These are phyloP conservation scores for Cercospora nicotianae DNA, from an alignment of 2,329 filamentous ascomycete genomes.

Conservation along the genomic window DNA sequence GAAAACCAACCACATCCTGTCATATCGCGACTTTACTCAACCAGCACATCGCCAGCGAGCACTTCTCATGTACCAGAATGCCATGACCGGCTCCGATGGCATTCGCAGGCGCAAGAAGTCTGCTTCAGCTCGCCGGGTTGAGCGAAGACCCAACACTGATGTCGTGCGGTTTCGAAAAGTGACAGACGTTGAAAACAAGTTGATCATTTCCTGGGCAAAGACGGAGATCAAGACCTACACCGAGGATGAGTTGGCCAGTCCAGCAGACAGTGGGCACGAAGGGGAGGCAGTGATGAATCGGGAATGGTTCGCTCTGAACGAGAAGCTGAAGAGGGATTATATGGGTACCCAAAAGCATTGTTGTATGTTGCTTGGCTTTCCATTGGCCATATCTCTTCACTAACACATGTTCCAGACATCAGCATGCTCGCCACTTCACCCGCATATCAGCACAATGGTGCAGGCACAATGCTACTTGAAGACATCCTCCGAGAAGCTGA, in stretches of 20 bases:
- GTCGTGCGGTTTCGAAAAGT: slow-evolving; percentile 33
- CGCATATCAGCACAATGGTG: slow-evolving; percentile 45
- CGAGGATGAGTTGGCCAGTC: slow-evolving; percentile 31
- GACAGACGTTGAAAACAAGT: slow-evolving; percentile 29
- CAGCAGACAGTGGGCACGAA: slow-evolving; percentile 36
- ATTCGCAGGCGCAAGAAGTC: slow-evolving; percentile 18
- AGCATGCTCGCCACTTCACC: slow-evolving; percentile 45
- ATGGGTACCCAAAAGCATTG: slow-evolving; percentile 33
- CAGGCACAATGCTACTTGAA: slow-evolving; percentile 44
- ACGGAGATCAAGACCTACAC: slow-evolving; percentile 35
- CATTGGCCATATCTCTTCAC: neutral
- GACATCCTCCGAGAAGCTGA: slow-evolving; percentile 46
- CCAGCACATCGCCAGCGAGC: slow-evolving; percentile 34
- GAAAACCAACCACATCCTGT: slow-evolving; percentile 37
- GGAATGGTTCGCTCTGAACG: slow-evolving; percentile 40
- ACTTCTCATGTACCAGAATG: slow-evolving; percentile 25
- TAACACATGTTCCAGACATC: slow-evolving; percentile 29
- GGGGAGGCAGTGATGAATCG: slow-evolving; percentile 36
- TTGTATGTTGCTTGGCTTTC: slow-evolving; percentile 24
- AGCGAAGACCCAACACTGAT: slow-evolving; percentile 18
- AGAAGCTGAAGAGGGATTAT: slow-evolving; percentile 33
- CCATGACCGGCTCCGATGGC: slow-evolving; percentile 20
- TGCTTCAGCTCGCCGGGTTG: slow-evolving; percentile 4
- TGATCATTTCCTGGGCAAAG: slow-evolving; percentile 38
- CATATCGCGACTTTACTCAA: slow-evolving; percentile 34